These are phyloP conservation scores for Pseudognaphalium luteoalbum DNA, from an alignment of 129 eudicot species.

Conservation along the genomic window DNA sequence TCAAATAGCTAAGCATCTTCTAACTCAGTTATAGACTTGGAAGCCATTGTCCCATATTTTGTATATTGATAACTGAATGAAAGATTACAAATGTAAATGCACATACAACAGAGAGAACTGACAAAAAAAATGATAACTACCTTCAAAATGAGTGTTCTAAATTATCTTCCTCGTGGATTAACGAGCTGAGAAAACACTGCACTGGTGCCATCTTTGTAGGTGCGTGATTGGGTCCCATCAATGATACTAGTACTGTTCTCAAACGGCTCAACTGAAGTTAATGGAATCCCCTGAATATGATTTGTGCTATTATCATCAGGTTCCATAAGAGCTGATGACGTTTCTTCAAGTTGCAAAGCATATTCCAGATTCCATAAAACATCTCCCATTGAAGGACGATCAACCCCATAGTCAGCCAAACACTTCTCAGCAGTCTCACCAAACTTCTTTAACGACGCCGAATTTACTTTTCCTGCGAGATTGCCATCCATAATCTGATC, in stretches of 20 bases:
- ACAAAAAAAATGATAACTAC: not conserved
- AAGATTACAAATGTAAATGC: slow-evolving; percentile 17
- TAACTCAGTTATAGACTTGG: not conserved
- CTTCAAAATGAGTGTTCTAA: not conserved
- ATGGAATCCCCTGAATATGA: slow-evolving; percentile 59
- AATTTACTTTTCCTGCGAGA: slow-evolving; percentile 46
- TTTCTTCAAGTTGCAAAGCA: slow-evolving; percentile 71
- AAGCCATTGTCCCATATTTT: not conserved
- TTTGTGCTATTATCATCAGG: slow-evolving; percentile 45
- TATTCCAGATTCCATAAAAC: slow-evolving; percentile 79
- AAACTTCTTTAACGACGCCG: slow-evolving; percentile 50
- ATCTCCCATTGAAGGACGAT: slow-evolving; percentile 83
- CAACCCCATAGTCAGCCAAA: slow-evolving; percentile 70
- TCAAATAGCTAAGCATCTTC: not conserved
- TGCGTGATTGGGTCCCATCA: slow-evolving; percentile 30
- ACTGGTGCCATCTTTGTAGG: slow-evolving; percentile 39
- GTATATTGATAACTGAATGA: slow-evolving; percentile 8
- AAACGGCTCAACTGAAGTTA: slow-evolving; percentile 65
- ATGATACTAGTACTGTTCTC: slow-evolving; percentile 43
- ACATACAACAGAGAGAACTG: slow-evolving; percentile 14
- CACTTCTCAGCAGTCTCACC: slow-evolving; percentile 86
- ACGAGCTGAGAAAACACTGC: slow-evolving; percentile 51
- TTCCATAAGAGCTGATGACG: slow-evolving; percentile 41
- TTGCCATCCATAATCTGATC: slow-evolving; percentile 56
- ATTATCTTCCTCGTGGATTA: slow-evolving; percentile 52